Evolutionary conservation across 441 rosid species (phyloP).

Genomic region (Metrosideros polymorpha): DNA sequence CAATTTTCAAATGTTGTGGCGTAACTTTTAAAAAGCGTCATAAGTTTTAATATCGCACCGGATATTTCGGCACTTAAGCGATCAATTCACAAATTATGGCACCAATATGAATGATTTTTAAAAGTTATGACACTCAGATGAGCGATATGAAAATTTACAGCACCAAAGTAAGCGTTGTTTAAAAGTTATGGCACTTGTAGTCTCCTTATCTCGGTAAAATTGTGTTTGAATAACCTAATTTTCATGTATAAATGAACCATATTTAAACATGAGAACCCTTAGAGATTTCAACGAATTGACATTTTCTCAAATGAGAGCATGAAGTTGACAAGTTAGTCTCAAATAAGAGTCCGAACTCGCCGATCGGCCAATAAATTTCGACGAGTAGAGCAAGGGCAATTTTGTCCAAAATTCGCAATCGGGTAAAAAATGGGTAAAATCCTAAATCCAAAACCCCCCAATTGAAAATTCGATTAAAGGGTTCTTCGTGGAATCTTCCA

Average conservation of each 20-base stretch:
- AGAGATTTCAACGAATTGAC: background rate
- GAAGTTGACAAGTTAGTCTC: background rate
- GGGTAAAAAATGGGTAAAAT: background rate
- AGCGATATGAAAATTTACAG: no score
- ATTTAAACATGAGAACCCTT: background rate
- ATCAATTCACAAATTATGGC: background rate
- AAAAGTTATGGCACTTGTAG: background rate
- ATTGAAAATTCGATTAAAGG: background rate
- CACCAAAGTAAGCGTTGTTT: no score
- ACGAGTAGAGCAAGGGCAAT: fast-evolving
- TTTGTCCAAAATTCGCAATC: background rate
- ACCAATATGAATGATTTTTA: background rate
- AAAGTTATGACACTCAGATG: no score
- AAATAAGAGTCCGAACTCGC: background rate
- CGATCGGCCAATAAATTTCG: fast-evolving
- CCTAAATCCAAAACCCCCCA: background rate
- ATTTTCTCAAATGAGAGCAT: background rate
- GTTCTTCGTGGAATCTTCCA: background rate
- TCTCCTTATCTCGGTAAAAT: background rate
- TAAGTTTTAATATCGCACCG: fast-evolving
- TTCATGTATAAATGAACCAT: background rate
- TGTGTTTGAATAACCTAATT: background rate
- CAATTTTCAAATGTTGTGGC: background rate
- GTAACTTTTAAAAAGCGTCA: background rate
- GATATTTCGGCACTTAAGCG: background rate